phyloP scores from a whole-genome alignment of 176 grass and related monocot genomes.

The barley (Hordeum vulgare) region DNA sequence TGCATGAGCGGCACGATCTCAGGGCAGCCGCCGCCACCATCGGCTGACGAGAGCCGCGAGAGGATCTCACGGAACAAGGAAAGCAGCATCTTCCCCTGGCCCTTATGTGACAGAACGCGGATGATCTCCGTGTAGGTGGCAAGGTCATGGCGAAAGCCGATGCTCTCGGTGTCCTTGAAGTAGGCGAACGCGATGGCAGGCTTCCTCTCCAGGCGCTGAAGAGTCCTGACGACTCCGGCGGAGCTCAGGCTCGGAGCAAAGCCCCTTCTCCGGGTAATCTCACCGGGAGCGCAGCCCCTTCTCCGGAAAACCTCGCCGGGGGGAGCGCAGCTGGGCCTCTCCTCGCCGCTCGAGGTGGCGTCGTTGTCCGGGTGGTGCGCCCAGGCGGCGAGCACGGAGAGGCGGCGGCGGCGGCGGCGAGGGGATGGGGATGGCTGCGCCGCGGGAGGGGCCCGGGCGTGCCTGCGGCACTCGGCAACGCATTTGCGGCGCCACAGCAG shows the following conservation, averaged over 20 bases:
- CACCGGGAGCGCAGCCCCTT: neutral
- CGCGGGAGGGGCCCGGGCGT: neutral
- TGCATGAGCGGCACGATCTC: constrained; percentile 39
- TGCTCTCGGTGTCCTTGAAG: constrained; percentile 43
- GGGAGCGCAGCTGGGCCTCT: constrained; percentile 14
- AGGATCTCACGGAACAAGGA: constrained; percentile 49
- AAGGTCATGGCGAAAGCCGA: constrained; percentile 56
- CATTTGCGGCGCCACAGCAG: constrained; percentile 20
- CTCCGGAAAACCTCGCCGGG: neutral
- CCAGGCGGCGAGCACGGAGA: constrained; percentile 11
- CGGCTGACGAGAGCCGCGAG: neutral
- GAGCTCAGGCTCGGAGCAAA: constrained; percentile 12
- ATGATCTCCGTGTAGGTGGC: constrained; percentile 53
- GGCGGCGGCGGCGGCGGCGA: neutral
- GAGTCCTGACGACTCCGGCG: constrained; percentile 27
- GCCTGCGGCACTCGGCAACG: constrained; percentile 20
- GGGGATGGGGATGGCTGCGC: neutral
- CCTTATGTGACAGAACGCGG: constrained; percentile 27
- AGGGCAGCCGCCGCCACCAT: neutral
- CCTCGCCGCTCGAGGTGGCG: constrained; percentile 41
- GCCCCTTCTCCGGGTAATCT: neutral
- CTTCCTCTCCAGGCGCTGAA: constrained; percentile 31
- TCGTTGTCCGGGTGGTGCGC: constrained; percentile 20
- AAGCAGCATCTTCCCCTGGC: constrained; percentile 32
- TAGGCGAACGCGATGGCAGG: constrained; percentile 51